Evolutionary conservation across 2,329 filamentous ascomycete species (phyloP), one percentile per base, ranked within the genome.

Genomic region (Fusarium sp.): DNA sequence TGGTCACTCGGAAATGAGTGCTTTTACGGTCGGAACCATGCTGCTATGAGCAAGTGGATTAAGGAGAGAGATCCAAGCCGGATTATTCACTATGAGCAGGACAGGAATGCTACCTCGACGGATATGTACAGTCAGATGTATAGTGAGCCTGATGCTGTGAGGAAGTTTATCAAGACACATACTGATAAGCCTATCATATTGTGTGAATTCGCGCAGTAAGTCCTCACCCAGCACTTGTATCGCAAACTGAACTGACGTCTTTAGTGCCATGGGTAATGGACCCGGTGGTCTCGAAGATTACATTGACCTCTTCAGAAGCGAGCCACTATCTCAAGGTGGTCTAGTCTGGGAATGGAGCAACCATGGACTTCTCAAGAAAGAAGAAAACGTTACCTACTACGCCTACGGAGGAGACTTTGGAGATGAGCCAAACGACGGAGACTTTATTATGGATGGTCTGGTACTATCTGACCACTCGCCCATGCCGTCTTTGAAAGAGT

Each of bases 1-100:
- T 93, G 90, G 91, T 90, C 87, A 18, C 80, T 93, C 0, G 90
- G 90, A 0, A 93, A 92, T 58, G 90, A 92, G 72, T 84, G 89
- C 0, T 92, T 91, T 70, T 91, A 91, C 58, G 90, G 90, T 0
- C 79, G 80, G 2, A 92, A 92, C 61, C 88, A 90, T 56, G 83
- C 83, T 47, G 87, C 86, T 11, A 93, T 92, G 90, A 89, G 89
- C 59, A 80, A 88, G 6, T 88, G 83, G 75, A 85, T 88, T 70
- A 88, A 86, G 65, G 71, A 77, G 1, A 81, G 84, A 14, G 90
- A 91, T 59, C 72, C 78, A 2, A 86, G 41, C 4, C 66, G 89
- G 4, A 83, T 86, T 0, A 81, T 91, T 2, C 90, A 92, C 71
- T 91, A 91, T 68, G 89, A 91, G 71, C 86, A 83, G 0, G 89